Conservation (phyloP, 2,329 filamentous ascomycete species). For the Venturia pyrina region DNA sequence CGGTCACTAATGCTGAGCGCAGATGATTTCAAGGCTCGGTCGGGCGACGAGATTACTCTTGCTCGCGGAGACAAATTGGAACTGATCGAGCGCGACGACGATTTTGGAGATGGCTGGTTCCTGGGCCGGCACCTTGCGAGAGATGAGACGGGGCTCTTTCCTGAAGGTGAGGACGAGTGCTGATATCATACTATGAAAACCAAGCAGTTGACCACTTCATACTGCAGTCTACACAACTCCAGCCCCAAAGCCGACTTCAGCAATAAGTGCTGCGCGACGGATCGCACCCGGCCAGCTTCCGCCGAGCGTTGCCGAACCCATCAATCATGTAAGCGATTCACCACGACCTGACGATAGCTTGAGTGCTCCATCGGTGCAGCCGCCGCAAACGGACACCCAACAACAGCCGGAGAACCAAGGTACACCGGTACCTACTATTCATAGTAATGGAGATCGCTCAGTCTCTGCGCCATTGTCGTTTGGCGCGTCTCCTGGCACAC, state of each 20-base stretch:
- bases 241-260: slow-evolving; percentile 36
- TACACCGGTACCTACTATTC: not conserved
- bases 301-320: not conserved
- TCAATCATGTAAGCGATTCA: not conserved
- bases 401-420: not conserved
- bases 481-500: slow-evolving; percentile 1
- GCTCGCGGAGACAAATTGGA: slow-evolving; percentile 76
- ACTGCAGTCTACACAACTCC: slow-evolving; percentile 51
- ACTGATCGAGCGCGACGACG: slow-evolving; percentile 74
- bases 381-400: slow-evolving; percentile 4
- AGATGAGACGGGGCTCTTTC: slow-evolving; percentile 68
- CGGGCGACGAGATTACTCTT: slow-evolving; percentile 84
- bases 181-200: slow-evolving; percentile 15
- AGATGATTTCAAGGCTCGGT: slow-evolving; percentile 91
- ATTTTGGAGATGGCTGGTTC: slow-evolving; percentile 84
- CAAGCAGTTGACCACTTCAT: slow-evolving; percentile 1
- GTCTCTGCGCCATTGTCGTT: slow-evolving; percentile 7
- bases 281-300: not conserved
- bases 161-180: slow-evolving; percentile 53
- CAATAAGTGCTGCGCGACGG: slow-evolving; percentile 7
- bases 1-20: slow-evolving; percentile 14
- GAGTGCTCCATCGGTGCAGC: slow-evolving; percentile 10
- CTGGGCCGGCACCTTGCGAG: slow-evolving; percentile 64
- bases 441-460: slow-evolving; percentile 1
- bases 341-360: slow-evolving; percentile 2